Evolutionary conservation across 495 filamentous ascomycete genomes (phyloP).

Genomic region (Lasiosphaeria hispida): DNA sequence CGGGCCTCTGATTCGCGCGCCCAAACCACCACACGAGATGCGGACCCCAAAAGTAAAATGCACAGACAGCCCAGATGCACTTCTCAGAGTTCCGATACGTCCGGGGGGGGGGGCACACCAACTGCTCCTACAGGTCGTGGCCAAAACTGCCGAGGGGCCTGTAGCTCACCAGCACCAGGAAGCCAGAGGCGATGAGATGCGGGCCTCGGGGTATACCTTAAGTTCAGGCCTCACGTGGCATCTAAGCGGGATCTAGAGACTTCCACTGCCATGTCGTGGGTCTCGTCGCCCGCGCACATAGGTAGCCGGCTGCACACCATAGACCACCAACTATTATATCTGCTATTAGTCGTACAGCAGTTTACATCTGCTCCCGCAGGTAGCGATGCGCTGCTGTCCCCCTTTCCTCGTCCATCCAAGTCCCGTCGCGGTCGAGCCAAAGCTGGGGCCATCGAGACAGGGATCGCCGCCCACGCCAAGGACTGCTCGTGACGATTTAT

Average conservation of each 20-base stretch:
- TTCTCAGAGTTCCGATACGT: constrained; percentile 10
- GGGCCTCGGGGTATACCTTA: too few species aligned
- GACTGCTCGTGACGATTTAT: not conserved
- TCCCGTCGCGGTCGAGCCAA: not conserved
- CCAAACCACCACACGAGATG: not conserved
- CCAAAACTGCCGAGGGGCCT: not conserved
- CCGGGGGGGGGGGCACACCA: not conserved
- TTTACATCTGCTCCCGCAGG: too few species aligned
- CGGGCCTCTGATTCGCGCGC: not conserved
- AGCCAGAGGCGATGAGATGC: too few species aligned
- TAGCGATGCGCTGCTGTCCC: too few species aligned
- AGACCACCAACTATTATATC: too few species aligned
- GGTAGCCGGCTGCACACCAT: too few species aligned
- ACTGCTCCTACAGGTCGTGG: not conserved
- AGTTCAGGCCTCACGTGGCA: too few species aligned
- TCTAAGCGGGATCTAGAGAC: too few species aligned
- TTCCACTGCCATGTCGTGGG: too few species aligned
- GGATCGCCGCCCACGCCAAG: not conserved
- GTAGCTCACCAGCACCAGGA: not conserved
- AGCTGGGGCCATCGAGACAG: not conserved
- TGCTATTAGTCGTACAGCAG: too few species aligned
- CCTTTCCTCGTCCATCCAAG: not conserved
- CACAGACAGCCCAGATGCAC: not conserved
- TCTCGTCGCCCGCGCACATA: too few species aligned
- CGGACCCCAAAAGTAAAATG: not conserved